These are phyloP conservation scores for Nicotiana rustica DNA, from an alignment of 305 asterid genomes.

Conservation along the genomic window DNA sequence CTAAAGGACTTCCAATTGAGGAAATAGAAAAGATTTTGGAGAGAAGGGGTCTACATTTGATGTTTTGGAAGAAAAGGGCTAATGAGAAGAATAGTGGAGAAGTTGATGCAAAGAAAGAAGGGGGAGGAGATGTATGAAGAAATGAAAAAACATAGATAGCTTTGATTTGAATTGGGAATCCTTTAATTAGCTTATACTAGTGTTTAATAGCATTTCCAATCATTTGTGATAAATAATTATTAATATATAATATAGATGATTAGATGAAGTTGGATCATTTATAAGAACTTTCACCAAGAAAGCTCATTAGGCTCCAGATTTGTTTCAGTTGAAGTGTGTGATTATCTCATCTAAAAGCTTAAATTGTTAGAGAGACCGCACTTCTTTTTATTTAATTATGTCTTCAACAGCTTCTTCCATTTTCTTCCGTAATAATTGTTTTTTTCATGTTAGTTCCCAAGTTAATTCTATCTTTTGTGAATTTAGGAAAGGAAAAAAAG, in stretches of 20 bases:
- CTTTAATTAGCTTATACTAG: background rate
- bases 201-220: background rate
- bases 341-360: too few relatives aligned
- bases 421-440: background rate
- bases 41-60: constrained; percentile 43
- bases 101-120: background rate
- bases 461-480: background rate
- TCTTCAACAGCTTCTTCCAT: background rate
- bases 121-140: constrained; percentile 20
- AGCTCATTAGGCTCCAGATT: background rate
- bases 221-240: background rate
- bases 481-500: background rate
- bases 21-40: constrained; percentile 53
- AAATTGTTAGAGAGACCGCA: too few relatives aligned
- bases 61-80: constrained; percentile 45
- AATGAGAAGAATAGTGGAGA: constrained; percentile 21
- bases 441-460: background rate
- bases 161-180: constrained; percentile 7
- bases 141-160: background rate
- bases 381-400: too few relatives aligned
- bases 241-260: background rate
- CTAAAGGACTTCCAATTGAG: constrained; percentile 54
- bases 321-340: background rate
- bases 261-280: background rate
- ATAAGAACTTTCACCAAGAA: background rate